Evolutionary conservation across 345 rosid species (phyloP).

Genomic region (Firmiana major): DNA sequence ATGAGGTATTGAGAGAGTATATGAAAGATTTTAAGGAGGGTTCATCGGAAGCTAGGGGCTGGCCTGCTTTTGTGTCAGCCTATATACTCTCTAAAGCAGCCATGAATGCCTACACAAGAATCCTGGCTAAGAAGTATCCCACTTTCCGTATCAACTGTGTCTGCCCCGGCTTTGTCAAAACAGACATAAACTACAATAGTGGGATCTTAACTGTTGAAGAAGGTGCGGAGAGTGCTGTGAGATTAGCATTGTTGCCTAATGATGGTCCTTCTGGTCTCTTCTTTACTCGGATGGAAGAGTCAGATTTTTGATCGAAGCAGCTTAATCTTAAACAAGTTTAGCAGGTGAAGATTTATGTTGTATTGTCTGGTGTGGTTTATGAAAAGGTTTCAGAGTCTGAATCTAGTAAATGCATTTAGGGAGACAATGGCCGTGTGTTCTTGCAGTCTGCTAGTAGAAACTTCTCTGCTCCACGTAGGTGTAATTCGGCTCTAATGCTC

Average conservation of each 20-base stretch:
- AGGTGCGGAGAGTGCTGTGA: conserved; percentile 6
- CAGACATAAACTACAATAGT: conserved; percentile 17
- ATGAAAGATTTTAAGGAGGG: conserved; percentile 32
- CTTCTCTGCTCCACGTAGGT: too few relatives aligned
- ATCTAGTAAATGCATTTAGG: too few relatives aligned
- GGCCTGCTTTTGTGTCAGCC: conserved; percentile 20
- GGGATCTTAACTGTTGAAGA: conserved; percentile 7
- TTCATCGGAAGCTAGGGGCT: conserved; percentile 19
- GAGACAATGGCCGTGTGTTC: too few relatives aligned
- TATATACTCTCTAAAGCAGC: conserved; percentile 31
- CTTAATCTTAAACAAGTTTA: background rate
- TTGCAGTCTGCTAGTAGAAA: too few relatives aligned
- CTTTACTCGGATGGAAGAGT: conserved; percentile 10
- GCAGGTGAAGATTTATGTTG: background rate
- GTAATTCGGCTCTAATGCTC: too few relatives aligned
- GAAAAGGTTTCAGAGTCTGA: too few relatives aligned
- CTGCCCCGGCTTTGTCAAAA: conserved; percentile 31
- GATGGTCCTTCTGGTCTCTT: conserved; percentile 27
- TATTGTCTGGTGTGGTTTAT: too few relatives aligned
- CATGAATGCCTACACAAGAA: conserved; percentile 29
- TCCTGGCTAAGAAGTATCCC: conserved; percentile 20
- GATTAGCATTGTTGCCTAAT: conserved; percentile 22
- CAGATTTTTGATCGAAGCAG: conserved; percentile 9
- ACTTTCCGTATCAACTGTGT: conserved; percentile 24
- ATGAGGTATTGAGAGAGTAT: conserved; percentile 24